Percentiles rank a stretch among this genome's conserved stretches.
Evolutionary conservation across 768 basidiomycete genomes (phyloP).

Genomic region (Trametes villosa): DNA sequence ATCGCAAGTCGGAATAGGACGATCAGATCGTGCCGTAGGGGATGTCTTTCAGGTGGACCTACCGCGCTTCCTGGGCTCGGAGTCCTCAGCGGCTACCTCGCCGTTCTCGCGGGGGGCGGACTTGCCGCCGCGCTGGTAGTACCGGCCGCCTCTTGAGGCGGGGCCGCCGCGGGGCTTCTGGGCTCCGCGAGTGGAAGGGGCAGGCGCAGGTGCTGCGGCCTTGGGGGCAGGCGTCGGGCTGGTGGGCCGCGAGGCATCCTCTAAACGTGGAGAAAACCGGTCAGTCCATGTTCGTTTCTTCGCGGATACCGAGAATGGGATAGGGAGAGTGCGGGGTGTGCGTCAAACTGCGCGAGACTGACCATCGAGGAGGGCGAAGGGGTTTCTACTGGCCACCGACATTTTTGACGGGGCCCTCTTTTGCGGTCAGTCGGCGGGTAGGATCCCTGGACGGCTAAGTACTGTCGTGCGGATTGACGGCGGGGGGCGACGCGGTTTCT

Average conservation of each 20-base stretch:
- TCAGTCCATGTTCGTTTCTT: conserved; percentile 3
- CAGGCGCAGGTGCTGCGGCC: conserved; percentile 33
- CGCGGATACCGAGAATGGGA: not conserved
- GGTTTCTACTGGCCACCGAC: conserved; percentile 91
- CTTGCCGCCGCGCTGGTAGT: conserved; percentile 69
- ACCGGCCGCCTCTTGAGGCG: conserved; percentile 67
- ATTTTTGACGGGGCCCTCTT: conserved; percentile 73
- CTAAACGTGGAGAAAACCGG: conserved; percentile 24
- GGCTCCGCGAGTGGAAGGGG: conserved; percentile 42
- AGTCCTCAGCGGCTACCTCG: conserved; percentile 40
- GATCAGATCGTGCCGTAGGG: not conserved
- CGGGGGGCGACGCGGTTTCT: conserved; percentile 22
- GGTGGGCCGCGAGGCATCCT: conserved; percentile 51
- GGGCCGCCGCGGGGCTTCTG: conserved; percentile 60
- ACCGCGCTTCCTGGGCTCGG: conserved; percentile 38
- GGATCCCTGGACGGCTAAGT: conserved; percentile 25
- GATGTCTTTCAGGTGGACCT: not conserved
- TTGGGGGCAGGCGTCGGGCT: conserved; percentile 38
- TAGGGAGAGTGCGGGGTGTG: not conserved
- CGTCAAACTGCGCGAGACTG: conserved; percentile 31
- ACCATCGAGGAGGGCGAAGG: conserved; percentile 85
- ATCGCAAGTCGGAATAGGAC: not conserved
- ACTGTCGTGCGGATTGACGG: conserved; percentile 25
- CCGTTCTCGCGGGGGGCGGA: conserved; percentile 42
- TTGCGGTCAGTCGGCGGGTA: conserved; percentile 37